Base-by-base conservation (phyloP, 148 eudicot species). In the Amaranthus cruentus region DNA sequence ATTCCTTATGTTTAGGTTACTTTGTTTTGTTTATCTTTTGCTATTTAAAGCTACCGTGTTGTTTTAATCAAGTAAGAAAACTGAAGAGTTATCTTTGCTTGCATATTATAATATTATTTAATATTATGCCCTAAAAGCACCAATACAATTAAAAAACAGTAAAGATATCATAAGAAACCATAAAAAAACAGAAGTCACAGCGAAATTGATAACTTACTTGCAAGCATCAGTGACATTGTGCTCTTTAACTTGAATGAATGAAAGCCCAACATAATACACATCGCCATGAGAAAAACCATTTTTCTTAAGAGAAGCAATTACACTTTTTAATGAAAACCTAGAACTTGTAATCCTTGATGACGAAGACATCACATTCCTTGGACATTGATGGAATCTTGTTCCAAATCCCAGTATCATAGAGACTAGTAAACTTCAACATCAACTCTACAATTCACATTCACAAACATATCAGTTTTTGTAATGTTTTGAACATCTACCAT, bases 321-420 rank as follows among this genome's bases (percentile, higher is more conserved):
- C 74, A 69, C 47, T 4, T 8, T 44, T 50, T 18, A 65, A 6
- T 6, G 75, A 68, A 53, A 73, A 70, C 51, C 78, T 70, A 38
- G 75, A 70, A 70, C 43, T 66, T 42, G 62, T 68, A 62, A 67
- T 44, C 72, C 71, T 59, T 53, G 70, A 57, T 43, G 76, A 47
- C 12, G 73, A 54, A 57, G 55, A 73, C 61, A 74, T 73, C 55
- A 55, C 58, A 83, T 74, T 60, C 71, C 53, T 68, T 15, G 77
- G 72, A 82, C 59, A 78, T 51, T 68, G 73, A 72, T 70, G 75
- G 50, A 77, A 73, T 71, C 73, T 74, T 76, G 79, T 65, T 79
- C 71, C 79, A 67, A 77, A 62, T 62, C 81, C 75, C 75, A 85
- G 80, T 66, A 81, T 76, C 87, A 86, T 83, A 76, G 60, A 58